phyloP scores from a whole-genome alignment of 2,329 filamentous ascomycete genomes.

The Diplodia sapinea region DNA sequence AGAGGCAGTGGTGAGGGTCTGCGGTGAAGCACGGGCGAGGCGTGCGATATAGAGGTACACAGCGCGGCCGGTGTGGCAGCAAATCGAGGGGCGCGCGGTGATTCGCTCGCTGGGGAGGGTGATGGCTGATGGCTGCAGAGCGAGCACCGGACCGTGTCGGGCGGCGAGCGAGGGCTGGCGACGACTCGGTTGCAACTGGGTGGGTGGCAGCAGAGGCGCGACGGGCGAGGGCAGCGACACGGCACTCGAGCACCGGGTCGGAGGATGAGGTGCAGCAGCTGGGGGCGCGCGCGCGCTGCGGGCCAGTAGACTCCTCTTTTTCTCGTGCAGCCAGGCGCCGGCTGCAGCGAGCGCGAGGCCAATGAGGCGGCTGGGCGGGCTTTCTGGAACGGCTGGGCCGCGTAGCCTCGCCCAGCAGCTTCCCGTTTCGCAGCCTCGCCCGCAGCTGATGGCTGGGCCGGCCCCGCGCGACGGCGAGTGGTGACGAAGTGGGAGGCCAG shows the following conservation, averaged over 20 bases:
- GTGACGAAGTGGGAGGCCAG: slow-evolving; percentile 1
- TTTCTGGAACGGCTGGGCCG: slow-evolving; percentile 27
- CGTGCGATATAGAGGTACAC: slow-evolving; percentile 15
- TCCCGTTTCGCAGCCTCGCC: slow-evolving; percentile 23
- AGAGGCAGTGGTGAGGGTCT: background rate
- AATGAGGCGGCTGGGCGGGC: slow-evolving; percentile 13
- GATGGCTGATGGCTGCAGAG: slow-evolving; percentile 21
- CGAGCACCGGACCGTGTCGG: slow-evolving; percentile 18
- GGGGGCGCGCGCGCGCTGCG: slow-evolving; percentile 6
- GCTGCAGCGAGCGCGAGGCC: slow-evolving; percentile 15
- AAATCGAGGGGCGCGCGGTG: background rate
- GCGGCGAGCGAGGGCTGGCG: slow-evolving; percentile 17
- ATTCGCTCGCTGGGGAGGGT: slow-evolving; percentile 19
- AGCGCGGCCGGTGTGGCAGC: too few species aligned
- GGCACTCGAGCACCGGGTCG: slow-evolving; percentile 10
- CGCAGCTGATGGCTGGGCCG: slow-evolving; percentile 7
- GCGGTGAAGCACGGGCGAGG: background rate
- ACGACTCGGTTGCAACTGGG: slow-evolving; percentile 4
- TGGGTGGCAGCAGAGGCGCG: slow-evolving; percentile 5
- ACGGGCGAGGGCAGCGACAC: slow-evolving; percentile 22
- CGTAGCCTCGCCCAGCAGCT: slow-evolving; percentile 21
- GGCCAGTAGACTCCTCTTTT: slow-evolving; percentile 3
- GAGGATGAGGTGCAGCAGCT: slow-evolving; percentile 9
- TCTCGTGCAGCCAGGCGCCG: slow-evolving; percentile 5
- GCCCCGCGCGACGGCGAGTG: background rate